Conservation (phyloP, 352 stramenopile species). For the Pythium volutum region DNA sequence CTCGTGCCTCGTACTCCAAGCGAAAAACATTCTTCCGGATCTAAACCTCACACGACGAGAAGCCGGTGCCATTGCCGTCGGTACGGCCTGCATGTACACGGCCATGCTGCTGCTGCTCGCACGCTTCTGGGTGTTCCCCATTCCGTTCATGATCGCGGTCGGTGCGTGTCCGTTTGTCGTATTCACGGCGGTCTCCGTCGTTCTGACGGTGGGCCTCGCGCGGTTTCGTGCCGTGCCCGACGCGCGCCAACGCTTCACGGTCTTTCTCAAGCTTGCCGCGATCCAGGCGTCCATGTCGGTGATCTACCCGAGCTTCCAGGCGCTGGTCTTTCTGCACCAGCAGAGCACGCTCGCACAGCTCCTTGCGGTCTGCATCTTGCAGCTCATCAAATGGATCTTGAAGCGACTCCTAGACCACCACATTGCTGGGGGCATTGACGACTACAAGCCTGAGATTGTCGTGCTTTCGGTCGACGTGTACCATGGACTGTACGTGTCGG, state of each 20-base stretch:
- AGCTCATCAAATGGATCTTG: constrained; percentile 36
- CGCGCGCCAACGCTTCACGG: constrained; percentile 19
- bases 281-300: constrained; percentile 29
- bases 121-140: constrained; percentile 32
- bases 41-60: neutral
- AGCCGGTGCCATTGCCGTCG: neutral
- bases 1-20: neutral
- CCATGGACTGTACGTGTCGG: constrained; percentile 8
- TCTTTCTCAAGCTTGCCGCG: constrained; percentile 8
- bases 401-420: constrained; percentile 31
- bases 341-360: constrained; percentile 8
- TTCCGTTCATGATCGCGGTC: constrained; percentile 35
- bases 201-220: constrained; percentile 22
- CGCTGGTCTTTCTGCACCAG: constrained; percentile 26
- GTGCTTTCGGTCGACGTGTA: constrained; percentile 15
- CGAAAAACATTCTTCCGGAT: constrained; percentile 1
- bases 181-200: constrained; percentile 9
- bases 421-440: constrained; percentile 1
- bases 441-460: constrained; percentile 11
- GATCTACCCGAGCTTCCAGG: constrained; percentile 38
- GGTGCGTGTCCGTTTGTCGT: constrained; percentile 23
- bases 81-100: neutral
- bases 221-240: constrained; percentile 22
- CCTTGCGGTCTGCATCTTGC: constrained; percentile 25
- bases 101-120: constrained; percentile 21